Percentiles rank a stretch among this genome's conserved stretches.
These are phyloP conservation scores for Heteromeles arbutifolia DNA, from an alignment of 306 rosid species.

Conservation along the genomic window DNA sequence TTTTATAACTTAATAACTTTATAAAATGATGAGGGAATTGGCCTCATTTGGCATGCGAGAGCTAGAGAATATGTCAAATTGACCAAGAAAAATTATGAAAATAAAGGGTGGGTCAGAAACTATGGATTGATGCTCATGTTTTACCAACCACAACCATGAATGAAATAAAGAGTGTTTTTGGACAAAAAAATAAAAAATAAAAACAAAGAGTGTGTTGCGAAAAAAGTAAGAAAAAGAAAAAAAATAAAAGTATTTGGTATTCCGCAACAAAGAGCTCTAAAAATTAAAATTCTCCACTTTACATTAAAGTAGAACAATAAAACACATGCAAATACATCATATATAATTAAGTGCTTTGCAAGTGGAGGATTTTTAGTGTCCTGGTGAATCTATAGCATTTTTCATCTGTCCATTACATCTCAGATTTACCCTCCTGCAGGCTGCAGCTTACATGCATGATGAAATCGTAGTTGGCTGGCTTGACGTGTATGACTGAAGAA, in stretches of 20 bases:
- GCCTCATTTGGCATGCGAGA: neutral
- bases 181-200: too few relatives aligned
- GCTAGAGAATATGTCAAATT: neutral
- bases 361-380: too few relatives aligned
- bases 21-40: neutral
- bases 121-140: neutral
- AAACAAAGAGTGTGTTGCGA: too few relatives aligned
- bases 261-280: neutral
- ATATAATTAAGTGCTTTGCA: too few relatives aligned
- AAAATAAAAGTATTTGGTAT: neutral
- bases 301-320: neutral
- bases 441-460: neutral
- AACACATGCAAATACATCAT: neutral
- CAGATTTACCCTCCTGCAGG: neutral
- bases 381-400: too few relatives aligned
- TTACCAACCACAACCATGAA: neutral
- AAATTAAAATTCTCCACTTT: neutral
- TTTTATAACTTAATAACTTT: neutral
- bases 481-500: neutral
- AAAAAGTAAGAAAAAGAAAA: neutral
- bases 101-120: neutral
- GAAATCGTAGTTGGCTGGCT: neutral
- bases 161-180: neutral
- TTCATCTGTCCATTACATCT: too few relatives aligned
- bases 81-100: neutral